Base-by-base conservation (phyloP, 768 basidiomycete species). In the Piloderma croceum region DNA sequence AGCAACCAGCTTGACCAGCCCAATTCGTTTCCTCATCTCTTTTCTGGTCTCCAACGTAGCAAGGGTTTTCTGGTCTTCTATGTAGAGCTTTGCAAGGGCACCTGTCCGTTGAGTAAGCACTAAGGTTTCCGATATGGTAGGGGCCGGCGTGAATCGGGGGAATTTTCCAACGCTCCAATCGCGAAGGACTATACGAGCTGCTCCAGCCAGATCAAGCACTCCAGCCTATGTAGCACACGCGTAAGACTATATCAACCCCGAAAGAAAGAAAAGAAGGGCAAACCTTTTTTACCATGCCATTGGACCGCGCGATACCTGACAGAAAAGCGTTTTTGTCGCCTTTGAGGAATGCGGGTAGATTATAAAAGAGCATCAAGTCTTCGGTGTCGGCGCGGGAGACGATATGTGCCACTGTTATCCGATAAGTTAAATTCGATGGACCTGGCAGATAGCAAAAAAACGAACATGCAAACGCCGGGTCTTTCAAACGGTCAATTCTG, bases 311-410 rank as follows among this genome's bases (percentile, higher is more conserved):
- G 29, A 93, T 62, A 34, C 78, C 79, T 19, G 79, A 70, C 25
- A 96, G 69, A 71, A 94, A 92, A 0, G 82, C 79, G 18, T 70
- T 68, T 5, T 73, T 56, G 51, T 92, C 79, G 3, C 83, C 81
- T 33, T 68, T 68, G 7, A 73, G 49, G 58, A 93, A 92, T 6
- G 83, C 87, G 3, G 92, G 87, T 11, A 91, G 68, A 49, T 74
- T 80, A 65, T 93, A 94, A 36, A 81, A 65, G n/a, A 94, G 62
- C 86, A 93, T 92, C 31, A 96, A 69, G 58, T 94, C 92, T 55
- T 92, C 83, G 23, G 73, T 62, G 50, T 75, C 76, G 3, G 85
- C 77, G 20, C 78, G 76, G 25, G 74, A 59, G 18, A 92, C 70
- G 44, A 96, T 76, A 47, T 83, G 72, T 13, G 71, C 60, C 41